These are phyloP conservation scores for Ceratobasidium sp. DNA, from an alignment of 1,284 basidiomycete genomes.

Conservation along the genomic window DNA sequence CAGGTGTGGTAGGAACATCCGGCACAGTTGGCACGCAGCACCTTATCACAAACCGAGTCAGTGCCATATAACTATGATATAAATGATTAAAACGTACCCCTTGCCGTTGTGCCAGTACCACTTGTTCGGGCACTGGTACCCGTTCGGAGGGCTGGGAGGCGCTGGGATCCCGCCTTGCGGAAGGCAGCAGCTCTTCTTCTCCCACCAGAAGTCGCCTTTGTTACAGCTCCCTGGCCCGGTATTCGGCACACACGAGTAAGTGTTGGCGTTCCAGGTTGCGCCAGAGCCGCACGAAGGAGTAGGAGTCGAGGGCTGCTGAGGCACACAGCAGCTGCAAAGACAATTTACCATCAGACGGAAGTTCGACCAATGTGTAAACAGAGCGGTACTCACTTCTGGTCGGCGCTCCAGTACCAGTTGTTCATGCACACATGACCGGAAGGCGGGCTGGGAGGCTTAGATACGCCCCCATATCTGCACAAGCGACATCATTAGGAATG, in stretches of 20 bases:
- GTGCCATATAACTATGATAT: too few species aligned
- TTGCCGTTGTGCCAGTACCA: constrained; percentile 32
- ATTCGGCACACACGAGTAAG: constrained; percentile 29
- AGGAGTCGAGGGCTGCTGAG: constrained; percentile 17
- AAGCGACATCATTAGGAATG: background rate
- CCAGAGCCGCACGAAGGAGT: constrained; percentile 15
- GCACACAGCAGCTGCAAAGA: constrained; percentile 20
- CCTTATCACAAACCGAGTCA: background rate
- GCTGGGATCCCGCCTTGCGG: constrained; percentile 25
- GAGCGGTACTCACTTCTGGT: constrained; percentile 4
- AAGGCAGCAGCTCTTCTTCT: constrained; percentile 26
- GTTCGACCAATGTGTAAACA: background rate
- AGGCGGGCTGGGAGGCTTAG: constrained; percentile 7
- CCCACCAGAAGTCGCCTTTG: constrained; percentile 37
- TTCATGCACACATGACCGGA: constrained; percentile 11
- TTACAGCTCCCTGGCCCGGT: constrained; percentile 15
- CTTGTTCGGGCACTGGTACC: constrained; percentile 29
- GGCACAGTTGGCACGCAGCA: constrained; percentile 25
- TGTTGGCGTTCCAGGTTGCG: background rate
- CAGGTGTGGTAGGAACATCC: constrained; percentile 15
- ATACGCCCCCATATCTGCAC: constrained; percentile 10
- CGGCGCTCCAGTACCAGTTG: constrained; percentile 28
- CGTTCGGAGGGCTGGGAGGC: constrained; percentile 18
- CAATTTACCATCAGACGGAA: background rate
- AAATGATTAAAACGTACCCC: background rate